Conservation (phyloP, 2,329 filamentous ascomycete genomes). For the Colletotrichum sp. region DNA sequence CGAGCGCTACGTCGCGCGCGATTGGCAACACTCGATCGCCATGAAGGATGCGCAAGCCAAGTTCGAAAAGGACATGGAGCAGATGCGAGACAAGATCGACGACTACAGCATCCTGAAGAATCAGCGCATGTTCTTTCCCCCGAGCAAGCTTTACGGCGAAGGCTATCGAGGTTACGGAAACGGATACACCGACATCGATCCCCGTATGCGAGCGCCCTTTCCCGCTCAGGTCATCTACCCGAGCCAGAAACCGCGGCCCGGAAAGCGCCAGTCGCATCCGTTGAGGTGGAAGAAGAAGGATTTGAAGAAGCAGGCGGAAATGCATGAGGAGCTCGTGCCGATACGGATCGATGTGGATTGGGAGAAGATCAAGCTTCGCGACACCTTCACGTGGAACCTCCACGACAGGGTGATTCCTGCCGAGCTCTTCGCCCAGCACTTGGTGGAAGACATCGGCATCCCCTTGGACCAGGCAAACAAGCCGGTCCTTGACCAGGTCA, state of each 20-base stretch:
- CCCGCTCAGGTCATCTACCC: conserved; percentile 72
- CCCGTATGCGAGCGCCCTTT: conserved; percentile 16
- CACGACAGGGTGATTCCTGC: conserved; percentile 84
- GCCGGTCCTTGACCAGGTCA: conserved; percentile 65
- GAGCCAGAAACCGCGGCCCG: conserved; percentile 74
- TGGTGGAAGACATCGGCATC: conserved; percentile 89
- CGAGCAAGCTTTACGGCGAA: conserved; percentile 66
- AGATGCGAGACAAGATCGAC: conserved; percentile 70
- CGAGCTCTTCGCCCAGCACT: conserved; percentile 84
- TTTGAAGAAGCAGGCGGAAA: conserved; percentile 83
- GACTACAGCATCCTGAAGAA: conserved; percentile 70
- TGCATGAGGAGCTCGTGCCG: conserved; percentile 89
- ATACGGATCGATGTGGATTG: conserved; percentile 92
- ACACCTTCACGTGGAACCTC: conserved; percentile 98
- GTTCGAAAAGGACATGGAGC: conserved; percentile 61
- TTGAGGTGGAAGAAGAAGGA: conserved; percentile 81
- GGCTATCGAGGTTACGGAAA: conserved; percentile 93
- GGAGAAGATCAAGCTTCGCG: conserved; percentile 93
- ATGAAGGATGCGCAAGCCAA: conserved; percentile 56
- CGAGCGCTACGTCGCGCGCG: conserved; percentile 59
- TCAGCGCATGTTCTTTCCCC: conserved; percentile 60
- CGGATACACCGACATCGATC: conserved; percentile 71
- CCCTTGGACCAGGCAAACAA: conserved; percentile 64
- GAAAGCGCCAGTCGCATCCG: conserved; percentile 75
- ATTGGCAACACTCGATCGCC: conserved; percentile 59